phyloP scores from a whole-genome alignment of 2,329 filamentous ascomycete species.

The Thermoascus crustaceus region DNA sequence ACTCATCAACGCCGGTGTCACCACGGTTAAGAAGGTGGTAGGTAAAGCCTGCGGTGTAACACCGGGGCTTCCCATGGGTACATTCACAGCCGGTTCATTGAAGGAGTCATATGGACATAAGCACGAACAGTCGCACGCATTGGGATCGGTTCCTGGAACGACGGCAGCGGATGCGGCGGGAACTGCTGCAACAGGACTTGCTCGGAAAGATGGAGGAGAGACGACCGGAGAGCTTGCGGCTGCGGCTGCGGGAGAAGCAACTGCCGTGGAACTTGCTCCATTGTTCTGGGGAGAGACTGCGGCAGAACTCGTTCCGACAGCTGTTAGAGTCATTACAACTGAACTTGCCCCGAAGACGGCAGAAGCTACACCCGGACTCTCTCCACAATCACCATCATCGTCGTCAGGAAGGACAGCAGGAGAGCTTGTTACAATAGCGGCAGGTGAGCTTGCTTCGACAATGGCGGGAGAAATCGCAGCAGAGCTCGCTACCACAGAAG shows the following conservation, averaged over 20 bases:
- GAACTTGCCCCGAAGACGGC: constrained; percentile 1
- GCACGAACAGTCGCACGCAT: background rate
- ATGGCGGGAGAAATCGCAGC: too few species aligned
- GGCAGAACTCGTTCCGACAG: background rate
- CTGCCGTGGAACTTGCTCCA: too few species aligned
- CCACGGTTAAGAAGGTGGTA: background rate
- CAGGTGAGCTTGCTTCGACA: too few species aligned
- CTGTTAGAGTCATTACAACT: background rate
- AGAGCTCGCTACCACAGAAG: too few species aligned
- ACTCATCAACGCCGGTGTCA: background rate
- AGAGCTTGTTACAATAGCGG: too few species aligned
- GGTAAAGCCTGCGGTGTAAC: background rate
- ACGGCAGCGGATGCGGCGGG: background rate
- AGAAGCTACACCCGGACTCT: background rate
- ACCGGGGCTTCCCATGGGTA: too few species aligned
- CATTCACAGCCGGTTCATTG: background rate
- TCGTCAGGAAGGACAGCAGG: too few species aligned
- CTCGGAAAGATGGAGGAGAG: background rate
- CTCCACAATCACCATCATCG: background rate
- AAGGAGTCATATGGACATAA: background rate
- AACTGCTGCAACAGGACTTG: background rate
- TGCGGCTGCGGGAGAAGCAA: background rate
- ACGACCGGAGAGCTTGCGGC: background rate
- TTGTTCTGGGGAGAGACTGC: too few species aligned
- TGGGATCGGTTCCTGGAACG: background rate